Conservation (phyloP, 352 stramenopile genomes). For the Phytopythium helicoides region DNA sequence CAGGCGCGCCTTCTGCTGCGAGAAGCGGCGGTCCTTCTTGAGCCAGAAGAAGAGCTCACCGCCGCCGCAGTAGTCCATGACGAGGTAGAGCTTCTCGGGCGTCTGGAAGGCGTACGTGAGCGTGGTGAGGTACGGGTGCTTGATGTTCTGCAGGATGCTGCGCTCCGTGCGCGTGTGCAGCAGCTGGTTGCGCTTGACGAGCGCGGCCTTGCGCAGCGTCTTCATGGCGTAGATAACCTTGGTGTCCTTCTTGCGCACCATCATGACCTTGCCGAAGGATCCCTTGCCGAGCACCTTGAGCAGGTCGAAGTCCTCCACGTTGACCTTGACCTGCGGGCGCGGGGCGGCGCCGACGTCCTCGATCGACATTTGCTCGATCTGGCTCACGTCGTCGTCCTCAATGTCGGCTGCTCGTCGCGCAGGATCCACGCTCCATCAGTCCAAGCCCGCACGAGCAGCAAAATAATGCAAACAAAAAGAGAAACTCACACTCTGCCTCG, state of each 20-base stretch:
- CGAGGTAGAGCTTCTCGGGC: slow-evolving; percentile 92
- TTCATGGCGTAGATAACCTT: slow-evolving; percentile 96
- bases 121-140: slow-evolving; percentile 90
- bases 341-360: slow-evolving; percentile 75
- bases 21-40: slow-evolving; percentile 93
- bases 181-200: slow-evolving; percentile 94
- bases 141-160: slow-evolving; percentile 91
- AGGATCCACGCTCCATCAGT: no score
- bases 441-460: no score
- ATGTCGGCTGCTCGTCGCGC: slow-evolving; percentile 46
- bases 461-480: no score
- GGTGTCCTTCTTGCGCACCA: slow-evolving; percentile 93
- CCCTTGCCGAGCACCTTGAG: slow-evolving; percentile 95
- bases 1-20: slow-evolving; percentile 89
- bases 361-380: slow-evolving; percentile 76
- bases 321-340: slow-evolving; percentile 76
- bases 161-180: slow-evolving; percentile 93
- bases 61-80: slow-evolving; percentile 94
- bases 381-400: slow-evolving; percentile 81
- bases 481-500: slow-evolving; percentile 72
- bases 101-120: slow-evolving; percentile 89
- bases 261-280: slow-evolving; percentile 96
- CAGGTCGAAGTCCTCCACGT: slow-evolving; percentile 91
- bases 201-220: slow-evolving; percentile 90
- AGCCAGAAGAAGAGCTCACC: slow-evolving; percentile 96